Percentiles rank a stretch among this genome's conserved stretches.
phyloP scores from a whole-genome alignment of 805 yeast genomes.

The Metschnikowia arizonensis region DNA sequence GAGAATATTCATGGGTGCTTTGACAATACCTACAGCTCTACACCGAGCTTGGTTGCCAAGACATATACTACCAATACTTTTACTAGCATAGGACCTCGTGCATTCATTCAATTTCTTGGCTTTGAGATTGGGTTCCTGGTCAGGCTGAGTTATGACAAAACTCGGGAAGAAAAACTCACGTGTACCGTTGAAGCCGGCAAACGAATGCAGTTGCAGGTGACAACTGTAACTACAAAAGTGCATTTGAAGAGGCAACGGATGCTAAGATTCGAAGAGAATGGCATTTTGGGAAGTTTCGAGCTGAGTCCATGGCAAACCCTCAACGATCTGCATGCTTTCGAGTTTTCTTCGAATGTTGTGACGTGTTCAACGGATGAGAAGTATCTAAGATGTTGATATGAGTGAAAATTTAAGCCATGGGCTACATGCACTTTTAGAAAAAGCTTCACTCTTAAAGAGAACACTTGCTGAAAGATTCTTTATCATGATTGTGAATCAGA shows the following conservation, averaged over 20 bases:
- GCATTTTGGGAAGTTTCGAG: background rate
- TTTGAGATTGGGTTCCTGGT: background rate
- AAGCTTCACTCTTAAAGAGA: no score
- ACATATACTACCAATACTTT: background rate
- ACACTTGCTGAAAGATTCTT: no score
- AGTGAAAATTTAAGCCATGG: no score
- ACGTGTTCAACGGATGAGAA: conserved; percentile 3
- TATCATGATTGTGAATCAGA: no score
- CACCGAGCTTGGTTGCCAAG: conserved; percentile 10
- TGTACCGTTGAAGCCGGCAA: conserved; percentile 15
- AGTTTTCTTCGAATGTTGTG: conserved; percentile 1
- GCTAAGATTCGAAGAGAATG: background rate
- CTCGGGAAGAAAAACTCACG: conserved; percentile 11
- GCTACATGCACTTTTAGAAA: background rate
- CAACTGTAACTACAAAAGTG: conserved; percentile 4
- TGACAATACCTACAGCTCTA: conserved; percentile 14
- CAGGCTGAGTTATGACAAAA: background rate
- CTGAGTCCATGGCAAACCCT: conserved; percentile 2
- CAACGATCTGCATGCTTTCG: background rate
- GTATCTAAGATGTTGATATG: background rate
- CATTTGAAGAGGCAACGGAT: background rate
- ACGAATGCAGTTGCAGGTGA: conserved; percentile 14
- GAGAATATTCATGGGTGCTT: conserved; percentile 12
- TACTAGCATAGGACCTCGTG: conserved; percentile 3
- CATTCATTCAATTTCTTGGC: conserved; percentile 6